Evolutionary conservation across 1,284 basidiomycete species (phyloP).

Genomic region (Ganoderma sp.): DNA sequence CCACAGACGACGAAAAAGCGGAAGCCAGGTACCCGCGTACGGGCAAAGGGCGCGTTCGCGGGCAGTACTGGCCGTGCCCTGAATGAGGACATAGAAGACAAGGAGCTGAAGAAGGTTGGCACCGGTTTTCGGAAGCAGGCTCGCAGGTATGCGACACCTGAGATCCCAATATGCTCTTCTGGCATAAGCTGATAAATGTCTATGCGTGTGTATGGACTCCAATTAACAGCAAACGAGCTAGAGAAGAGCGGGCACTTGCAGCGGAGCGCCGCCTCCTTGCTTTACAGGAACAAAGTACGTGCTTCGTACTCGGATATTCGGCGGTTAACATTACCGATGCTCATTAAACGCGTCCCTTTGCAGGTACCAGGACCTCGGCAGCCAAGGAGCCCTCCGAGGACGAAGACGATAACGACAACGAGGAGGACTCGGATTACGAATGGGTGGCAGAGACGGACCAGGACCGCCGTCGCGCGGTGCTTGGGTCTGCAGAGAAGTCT

Average conservation of each 20-base stretch:
- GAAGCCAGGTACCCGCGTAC: slow-evolving; percentile 72
- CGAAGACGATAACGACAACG: slow-evolving; percentile 37
- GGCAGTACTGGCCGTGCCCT: slow-evolving; percentile 59
- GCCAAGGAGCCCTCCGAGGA: slow-evolving; percentile 28
- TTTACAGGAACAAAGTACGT: slow-evolving; percentile 46
- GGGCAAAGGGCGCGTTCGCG: slow-evolving; percentile 60
- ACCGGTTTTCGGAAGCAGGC: slow-evolving; percentile 73
- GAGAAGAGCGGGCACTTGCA: slow-evolving; percentile 77
- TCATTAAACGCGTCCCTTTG: slow-evolving; percentile 4
- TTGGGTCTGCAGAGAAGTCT: slow-evolving; percentile 48
- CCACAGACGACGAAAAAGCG: slow-evolving; percentile 66
- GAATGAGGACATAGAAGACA: slow-evolving; percentile 49
- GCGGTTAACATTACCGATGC: background rate
- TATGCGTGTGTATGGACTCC: background rate
- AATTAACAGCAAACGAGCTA: slow-evolving; percentile 66
- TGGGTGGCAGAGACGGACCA: slow-evolving; percentile 58
- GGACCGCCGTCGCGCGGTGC: slow-evolving; percentile 56
- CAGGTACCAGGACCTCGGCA: slow-evolving; percentile 31
- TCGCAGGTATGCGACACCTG: slow-evolving; percentile 52
- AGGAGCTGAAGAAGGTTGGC: slow-evolving; percentile 50
- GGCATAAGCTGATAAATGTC: background rate
- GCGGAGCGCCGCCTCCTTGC: slow-evolving; percentile 63
- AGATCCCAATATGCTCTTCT: background rate
- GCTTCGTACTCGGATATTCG: slow-evolving; percentile 2
- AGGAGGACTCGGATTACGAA: slow-evolving; percentile 46